phyloP scores from a whole-genome alignment of 2,329 filamentous ascomycete genomes.

The Capronia epimyces region DNA sequence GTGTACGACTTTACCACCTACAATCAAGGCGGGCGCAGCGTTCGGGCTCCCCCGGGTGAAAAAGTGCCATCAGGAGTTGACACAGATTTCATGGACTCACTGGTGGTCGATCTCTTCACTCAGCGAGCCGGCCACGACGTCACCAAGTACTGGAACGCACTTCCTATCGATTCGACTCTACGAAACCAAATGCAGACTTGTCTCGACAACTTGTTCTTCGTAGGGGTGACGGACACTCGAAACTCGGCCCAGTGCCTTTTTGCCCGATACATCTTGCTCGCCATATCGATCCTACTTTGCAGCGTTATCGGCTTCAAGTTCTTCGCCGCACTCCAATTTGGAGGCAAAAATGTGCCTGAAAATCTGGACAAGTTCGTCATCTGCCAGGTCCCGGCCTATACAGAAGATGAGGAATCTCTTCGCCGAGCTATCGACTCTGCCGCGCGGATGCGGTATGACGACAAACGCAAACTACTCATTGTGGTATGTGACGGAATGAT shows the following conservation, averaged over 20 bases:
- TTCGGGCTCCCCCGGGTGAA: constrained; percentile 54
- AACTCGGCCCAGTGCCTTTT: constrained; percentile 81
- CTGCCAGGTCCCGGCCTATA: constrained; percentile 95
- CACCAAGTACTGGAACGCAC: constrained; percentile 71
- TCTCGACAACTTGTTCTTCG: constrained; percentile 89
- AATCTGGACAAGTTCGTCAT: constrained; percentile 98
- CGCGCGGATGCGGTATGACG: constrained; percentile 91
- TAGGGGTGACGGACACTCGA: constrained; percentile 85
- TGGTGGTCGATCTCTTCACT: constrained; percentile 72
- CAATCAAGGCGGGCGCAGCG: constrained; percentile 64
- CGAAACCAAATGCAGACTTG: constrained; percentile 71
- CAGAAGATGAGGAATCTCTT: constrained; percentile 94
- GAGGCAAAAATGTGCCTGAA: constrained; percentile 83
- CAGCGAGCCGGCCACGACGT: constrained; percentile 71
- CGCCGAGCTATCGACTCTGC: constrained; percentile 95
- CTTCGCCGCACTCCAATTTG: constrained; percentile 90
- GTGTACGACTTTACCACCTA: constrained; percentile 92
- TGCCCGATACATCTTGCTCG: constrained; percentile 80
- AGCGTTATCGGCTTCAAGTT: constrained; percentile 92
- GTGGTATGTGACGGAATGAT: constrained; percentile 98
- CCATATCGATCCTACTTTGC: constrained; percentile 73
- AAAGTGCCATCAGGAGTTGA: constrained; percentile 47
- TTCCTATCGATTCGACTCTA: constrained; percentile 54
- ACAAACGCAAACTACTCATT: constrained; percentile 92
- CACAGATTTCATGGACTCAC: constrained; percentile 72